These are phyloP conservation scores for Proliferodiscus dingleyae DNA, from an alignment of 2,329 filamentous ascomycete species.

Conservation along the genomic window DNA sequence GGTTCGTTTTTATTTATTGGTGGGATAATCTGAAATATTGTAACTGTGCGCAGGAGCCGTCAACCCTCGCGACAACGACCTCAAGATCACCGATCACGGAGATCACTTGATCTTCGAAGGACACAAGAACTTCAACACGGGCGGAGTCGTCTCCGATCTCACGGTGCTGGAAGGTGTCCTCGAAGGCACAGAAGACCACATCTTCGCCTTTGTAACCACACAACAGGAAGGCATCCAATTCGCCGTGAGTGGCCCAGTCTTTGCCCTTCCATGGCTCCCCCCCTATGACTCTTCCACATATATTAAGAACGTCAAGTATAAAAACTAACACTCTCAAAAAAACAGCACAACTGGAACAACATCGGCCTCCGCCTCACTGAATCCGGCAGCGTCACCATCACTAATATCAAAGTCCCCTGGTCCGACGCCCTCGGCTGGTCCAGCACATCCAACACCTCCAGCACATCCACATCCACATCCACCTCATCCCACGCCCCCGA, in stretches of 20 bases:
- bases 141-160: conserved; percentile 60
- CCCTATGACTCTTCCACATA: too few relatives aligned
- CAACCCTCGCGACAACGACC: conserved; percentile 59
- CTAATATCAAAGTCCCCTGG: conserved; percentile 54
- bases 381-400: conserved; percentile 57
- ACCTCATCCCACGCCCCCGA: conserved; percentile 52
- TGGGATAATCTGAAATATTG: too few relatives aligned
- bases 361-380: conserved; percentile 59
- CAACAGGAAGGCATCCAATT: conserved; percentile 53
- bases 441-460: conserved; percentile 31
- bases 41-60: conserved; percentile 51
- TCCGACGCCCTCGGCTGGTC: conserved; percentile 59
- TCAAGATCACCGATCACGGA: conserved; percentile 50
- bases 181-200: conserved; percentile 53
- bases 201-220: conserved; percentile 58
- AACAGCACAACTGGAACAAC: conserved; percentile 62
- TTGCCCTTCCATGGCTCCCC: not conserved
- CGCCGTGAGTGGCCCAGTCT: too few relatives aligned
- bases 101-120: conserved; percentile 55
- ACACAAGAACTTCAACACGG: conserved; percentile 63
- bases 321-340: conserved; percentile 8
- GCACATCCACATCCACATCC: too few relatives aligned
- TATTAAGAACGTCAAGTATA: too few relatives aligned
- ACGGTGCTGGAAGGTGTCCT: conserved; percentile 60
- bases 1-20: not conserved